Base-by-base conservation (phyloP, 2,329 filamentous ascomycete genomes). In the Bipolaris gigantea region DNA sequence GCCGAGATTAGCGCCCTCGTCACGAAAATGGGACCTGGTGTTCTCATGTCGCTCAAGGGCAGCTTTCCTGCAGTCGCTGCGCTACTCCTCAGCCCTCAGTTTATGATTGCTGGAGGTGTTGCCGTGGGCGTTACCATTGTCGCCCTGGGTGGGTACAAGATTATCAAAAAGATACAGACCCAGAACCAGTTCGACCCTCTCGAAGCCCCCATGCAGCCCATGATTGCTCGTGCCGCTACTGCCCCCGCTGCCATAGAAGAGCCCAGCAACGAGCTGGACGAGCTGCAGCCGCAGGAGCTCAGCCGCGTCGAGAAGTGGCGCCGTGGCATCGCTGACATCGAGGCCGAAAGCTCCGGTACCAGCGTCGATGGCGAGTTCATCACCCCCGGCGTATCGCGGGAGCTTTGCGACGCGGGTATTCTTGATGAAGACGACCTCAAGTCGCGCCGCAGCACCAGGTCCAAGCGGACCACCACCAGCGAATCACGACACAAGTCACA, bases 81-180 rank as follows among this genome's bases (percentile, higher is more conserved):
- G 0, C 82, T 99, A 19, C 83, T 99, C 3, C 87, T 90, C 0
- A 92, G 89, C 52, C 94, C 94, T 0, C 91, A 99, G 69, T 99
- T 99, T 71, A 84, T 97, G 59, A 96, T 99, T 65, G 92, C 92
- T 4, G 91, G 90, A 0, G 90, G 92, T 39, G 86, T 96, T 13
- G 90, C 89, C 0, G 86, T 96, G 0, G 94, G 94, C 13, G 87
- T 96, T n/a, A 97, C 94, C 0, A 87, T 97, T 8, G 90, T 99
- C 66, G 92, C 94, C 73, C 90, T 99, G 56, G 94, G 94, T 49
- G 93, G 94, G 5, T 97, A 91, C 83, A 97, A 96, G 77, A 97
- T 99, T 73, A 87, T 99, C 76, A 95, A 97, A 81, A 88, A 86
- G 64, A 90, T 97, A 62, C 79, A 80, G 66, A 77, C 71, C 13